These are phyloP conservation scores for Quercus variabilis DNA, from an alignment of 306 rosid genomes.

Conservation along the genomic window DNA sequence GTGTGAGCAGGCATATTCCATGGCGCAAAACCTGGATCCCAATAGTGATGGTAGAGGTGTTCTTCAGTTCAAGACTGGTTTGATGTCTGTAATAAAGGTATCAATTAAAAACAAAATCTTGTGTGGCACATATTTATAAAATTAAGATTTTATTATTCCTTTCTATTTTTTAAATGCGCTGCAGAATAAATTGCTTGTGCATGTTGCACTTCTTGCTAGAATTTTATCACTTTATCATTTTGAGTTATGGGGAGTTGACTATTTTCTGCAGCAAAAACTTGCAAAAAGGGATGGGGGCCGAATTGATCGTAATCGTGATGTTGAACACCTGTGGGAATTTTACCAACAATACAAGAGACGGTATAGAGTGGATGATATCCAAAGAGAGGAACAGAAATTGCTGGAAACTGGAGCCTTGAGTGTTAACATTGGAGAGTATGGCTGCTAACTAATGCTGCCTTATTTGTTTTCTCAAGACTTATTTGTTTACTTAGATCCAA, in stretches of 20 bases:
- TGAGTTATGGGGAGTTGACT: conserved; percentile 3
- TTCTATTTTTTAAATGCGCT: not conserved
- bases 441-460: conserved; percentile 11
- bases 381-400: conserved; percentile 67
- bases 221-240: not conserved
- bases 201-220: not conserved
- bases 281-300: conserved; percentile 70
- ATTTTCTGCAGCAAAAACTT: conserved; percentile 74
- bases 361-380: conserved; percentile 76
- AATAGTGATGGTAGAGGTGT: conserved; percentile 87
- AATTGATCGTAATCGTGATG: conserved; percentile 83
- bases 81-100: conserved; percentile 95
- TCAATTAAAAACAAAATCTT: conserved; percentile 2
- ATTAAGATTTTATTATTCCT: not conserved
- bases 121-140: conserved; percentile 4
- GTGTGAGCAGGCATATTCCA: conserved; percentile 94
- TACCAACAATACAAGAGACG: conserved; percentile 68
- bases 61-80: conserved; percentile 94
- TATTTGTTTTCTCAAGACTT: not conserved
- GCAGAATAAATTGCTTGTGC: not conserved
- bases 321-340: conserved; percentile 81
- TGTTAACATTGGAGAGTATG: conserved; percentile 81
- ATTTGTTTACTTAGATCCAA: not conserved
- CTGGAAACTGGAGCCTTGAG: conserved; percentile 84
- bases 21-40: conserved; percentile 95